phyloP scores from a whole-genome alignment of 768 basidiomycete genomes.

The Tylopilus sp. region DNA sequence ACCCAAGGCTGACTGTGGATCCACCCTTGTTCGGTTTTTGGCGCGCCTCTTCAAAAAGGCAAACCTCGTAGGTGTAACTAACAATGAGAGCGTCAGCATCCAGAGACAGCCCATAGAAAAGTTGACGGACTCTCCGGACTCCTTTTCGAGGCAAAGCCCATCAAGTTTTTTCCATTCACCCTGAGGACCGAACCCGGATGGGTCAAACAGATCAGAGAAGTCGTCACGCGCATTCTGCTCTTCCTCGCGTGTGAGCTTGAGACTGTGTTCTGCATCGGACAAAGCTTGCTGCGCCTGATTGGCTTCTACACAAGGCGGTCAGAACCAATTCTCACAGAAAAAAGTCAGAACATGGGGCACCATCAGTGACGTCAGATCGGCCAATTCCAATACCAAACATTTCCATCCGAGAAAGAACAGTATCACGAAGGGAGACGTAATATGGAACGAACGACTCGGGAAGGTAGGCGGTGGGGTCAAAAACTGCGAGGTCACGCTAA shows the following conservation, averaged over 20 bases:
- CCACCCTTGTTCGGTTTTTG: conserved; percentile 88
- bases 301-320: conserved; percentile 40
- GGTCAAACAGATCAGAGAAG: conserved; percentile 61
- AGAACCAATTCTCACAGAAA: background rate
- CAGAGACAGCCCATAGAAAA: too few relatives aligned
- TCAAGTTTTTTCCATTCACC: conserved; percentile 98
- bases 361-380: conserved; percentile 37
- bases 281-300: conserved; percentile 60
- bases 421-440: conserved; percentile 65
- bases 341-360: conserved; percentile 24
- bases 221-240: conserved; percentile 54
- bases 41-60: conserved; percentile 82
- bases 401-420: conserved; percentile 58
- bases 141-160: conserved; percentile 70
- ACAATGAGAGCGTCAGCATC: conserved; percentile 6
- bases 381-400: conserved; percentile 56
- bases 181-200: conserved; percentile 63
- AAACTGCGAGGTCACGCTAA: conserved; percentile 50
- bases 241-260: conserved; percentile 51
- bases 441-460: conserved; percentile 75
- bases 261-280: conserved; percentile 57
- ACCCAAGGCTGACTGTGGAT: conserved; percentile 79
- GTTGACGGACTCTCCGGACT: conserved; percentile 84
- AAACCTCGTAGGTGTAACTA: conserved; percentile 93
- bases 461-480: conserved; percentile 75